These are phyloP conservation scores for Neopestalotiopsis sp. DNA, from an alignment of 2,329 filamentous ascomycete species.

Conservation along the genomic window DNA sequence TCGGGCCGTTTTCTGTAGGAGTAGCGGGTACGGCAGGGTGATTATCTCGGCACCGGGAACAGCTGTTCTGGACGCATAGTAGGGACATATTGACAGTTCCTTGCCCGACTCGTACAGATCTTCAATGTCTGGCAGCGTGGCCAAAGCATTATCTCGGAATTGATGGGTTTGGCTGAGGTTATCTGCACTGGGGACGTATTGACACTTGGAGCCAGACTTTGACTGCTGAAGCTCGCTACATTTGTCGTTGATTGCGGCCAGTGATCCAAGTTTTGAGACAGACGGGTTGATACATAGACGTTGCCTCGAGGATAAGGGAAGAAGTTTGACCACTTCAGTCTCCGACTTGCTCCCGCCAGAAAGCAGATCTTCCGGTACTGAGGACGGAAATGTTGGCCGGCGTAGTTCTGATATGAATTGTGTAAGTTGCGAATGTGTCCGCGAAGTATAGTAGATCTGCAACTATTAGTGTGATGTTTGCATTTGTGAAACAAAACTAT, in stretches of 20 bases:
- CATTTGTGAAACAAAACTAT: constrained; percentile 17
- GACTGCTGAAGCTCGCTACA: constrained; percentile 90
- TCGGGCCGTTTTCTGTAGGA: constrained; percentile 84
- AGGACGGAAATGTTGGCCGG: constrained; percentile 77
- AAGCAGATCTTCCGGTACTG: constrained; percentile 55
- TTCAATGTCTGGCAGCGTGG: constrained; percentile 90
- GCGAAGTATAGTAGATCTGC: constrained; percentile 86
- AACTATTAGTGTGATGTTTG: constrained; percentile 17
- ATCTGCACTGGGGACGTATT: constrained; percentile 79
- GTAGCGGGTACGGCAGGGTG: constrained; percentile 87
- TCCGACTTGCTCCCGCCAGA: constrained; percentile 28
- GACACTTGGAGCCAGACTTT: constrained; percentile 69
- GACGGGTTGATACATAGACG: constrained; percentile 88
- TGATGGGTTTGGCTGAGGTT: constrained; percentile 73
- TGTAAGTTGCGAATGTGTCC: constrained; percentile 89
- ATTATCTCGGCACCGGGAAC: constrained; percentile 88
- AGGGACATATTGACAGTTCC: constrained; percentile 83
- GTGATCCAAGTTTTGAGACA: constrained; percentile 72
- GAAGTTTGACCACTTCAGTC: constrained; percentile 73
- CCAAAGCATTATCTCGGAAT: constrained; percentile 85
- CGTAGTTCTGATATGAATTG: constrained; percentile 86
- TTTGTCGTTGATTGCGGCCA: constrained; percentile 88
- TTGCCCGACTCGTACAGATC: constrained; percentile 82
- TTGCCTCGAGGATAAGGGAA: constrained; percentile 85
- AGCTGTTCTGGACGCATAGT: constrained; percentile 89